Evolutionary conservation across 2,329 filamentous ascomycete genomes (phyloP).

Genomic region (Pyricularia sp.): DNA sequence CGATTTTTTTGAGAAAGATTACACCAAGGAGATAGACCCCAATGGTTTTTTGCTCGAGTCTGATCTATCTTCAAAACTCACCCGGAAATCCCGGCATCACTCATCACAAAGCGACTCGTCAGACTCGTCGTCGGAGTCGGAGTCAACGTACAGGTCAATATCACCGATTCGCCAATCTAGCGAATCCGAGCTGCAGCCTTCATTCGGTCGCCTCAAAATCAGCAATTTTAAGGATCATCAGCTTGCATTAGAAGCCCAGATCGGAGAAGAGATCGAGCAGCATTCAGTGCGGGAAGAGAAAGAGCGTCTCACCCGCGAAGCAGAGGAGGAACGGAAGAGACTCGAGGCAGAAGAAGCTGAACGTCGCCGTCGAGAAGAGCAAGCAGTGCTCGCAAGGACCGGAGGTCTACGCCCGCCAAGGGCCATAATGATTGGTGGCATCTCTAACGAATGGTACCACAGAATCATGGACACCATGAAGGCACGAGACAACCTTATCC

Average conservation of each 20-base stretch:
- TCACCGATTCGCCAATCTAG: not conserved
- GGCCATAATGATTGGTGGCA: conserved; percentile 15
- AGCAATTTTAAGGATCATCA: conserved; percentile 7
- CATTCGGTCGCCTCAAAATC: conserved; percentile 6
- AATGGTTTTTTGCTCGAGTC: not conserved
- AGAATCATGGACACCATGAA: conserved; percentile 25
- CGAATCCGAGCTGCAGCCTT: conserved; percentile 1
- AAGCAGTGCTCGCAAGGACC: conserved; percentile 11
- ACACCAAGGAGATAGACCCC: not conserved
- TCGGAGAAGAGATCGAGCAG: not conserved
- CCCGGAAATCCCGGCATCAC: not conserved
- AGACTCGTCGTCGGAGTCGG: not conserved
- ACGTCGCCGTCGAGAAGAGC: conserved; percentile 8
- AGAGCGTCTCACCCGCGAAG: not conserved
- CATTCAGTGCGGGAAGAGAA: not conserved
- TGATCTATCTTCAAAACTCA: not conserved
- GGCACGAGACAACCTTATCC: conserved; percentile 21
- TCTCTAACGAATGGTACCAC: conserved; percentile 28
- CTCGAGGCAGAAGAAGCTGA: not conserved
- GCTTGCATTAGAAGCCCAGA: not conserved
- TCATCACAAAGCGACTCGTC: not conserved
- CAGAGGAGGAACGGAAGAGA: not conserved
- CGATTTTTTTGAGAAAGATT: not conserved
- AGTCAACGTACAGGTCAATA: not conserved
- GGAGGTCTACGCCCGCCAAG: conserved; percentile 17